A percentile compares a stretch with the other conserved stretches of the same genome.
Evolutionary conservation across 306 rosid species (phyloP).

Genomic region (Vigna reflexopilosa): DNA sequence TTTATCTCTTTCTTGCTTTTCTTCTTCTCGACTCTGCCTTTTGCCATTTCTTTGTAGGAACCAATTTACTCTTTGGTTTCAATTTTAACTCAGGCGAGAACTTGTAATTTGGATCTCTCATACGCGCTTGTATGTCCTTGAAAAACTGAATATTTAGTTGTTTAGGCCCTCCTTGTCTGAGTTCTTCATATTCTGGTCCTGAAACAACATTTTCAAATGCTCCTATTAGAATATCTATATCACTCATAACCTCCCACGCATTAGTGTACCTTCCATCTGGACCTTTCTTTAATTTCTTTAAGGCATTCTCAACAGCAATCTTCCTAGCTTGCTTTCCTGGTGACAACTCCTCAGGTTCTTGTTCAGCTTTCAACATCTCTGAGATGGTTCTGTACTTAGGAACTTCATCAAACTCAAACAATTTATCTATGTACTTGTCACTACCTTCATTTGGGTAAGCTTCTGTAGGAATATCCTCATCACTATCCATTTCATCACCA

Average conservation of each 20-base stretch:
- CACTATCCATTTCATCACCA: constrained; percentile 83
- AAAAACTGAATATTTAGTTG: constrained; percentile 74
- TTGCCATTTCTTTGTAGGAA: constrained; percentile 80
- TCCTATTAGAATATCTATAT: constrained; percentile 77
- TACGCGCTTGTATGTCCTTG: constrained; percentile 83
- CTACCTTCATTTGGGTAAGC: constrained; percentile 82
- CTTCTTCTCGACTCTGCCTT: constrained; percentile 76
- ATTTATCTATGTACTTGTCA: constrained; percentile 74
- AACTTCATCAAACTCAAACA: constrained; percentile 87
- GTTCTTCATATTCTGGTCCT: constrained; percentile 84
- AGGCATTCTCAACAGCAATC: constrained; percentile 85
- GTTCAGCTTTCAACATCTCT: constrained; percentile 71
- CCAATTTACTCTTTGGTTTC: constrained; percentile 82
- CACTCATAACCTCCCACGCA: constrained; percentile 90
- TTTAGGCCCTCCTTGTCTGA: constrained; percentile 81
- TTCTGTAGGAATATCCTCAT: constrained; percentile 77
- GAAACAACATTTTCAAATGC: constrained; percentile 88
- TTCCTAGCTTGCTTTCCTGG: constrained; percentile 90
- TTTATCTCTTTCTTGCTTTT: constrained; percentile 68
- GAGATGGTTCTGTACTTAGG: constrained; percentile 77
- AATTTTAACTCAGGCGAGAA: constrained; percentile 79
- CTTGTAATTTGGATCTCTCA: constrained; percentile 85
- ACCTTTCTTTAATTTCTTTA: constrained; percentile 82
- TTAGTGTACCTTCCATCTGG: constrained; percentile 84
- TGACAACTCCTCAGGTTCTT: constrained; percentile 83